Evolutionary conservation across 2,329 filamentous ascomycete species (phyloP).

Genomic region (Aspergillus nomiae): DNA sequence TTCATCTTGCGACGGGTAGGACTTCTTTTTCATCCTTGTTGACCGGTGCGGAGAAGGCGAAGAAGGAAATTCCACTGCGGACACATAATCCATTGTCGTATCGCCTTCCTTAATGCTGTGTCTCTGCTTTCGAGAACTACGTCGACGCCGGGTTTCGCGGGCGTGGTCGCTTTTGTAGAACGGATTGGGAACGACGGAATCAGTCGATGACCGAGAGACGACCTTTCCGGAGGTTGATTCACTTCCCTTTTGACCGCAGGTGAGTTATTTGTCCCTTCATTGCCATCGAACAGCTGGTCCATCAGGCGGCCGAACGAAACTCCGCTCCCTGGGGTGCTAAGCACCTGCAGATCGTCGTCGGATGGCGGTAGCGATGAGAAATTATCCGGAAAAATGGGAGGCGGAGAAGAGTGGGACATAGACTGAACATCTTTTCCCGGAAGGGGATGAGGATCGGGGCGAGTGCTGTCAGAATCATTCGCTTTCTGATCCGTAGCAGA

Average conservation of each 20-base stretch:
- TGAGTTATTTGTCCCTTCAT: background rate
- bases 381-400: constrained; percentile 10
- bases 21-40: background rate
- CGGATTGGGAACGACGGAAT: constrained; percentile 31
- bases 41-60: constrained; percentile 9
- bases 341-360: constrained; percentile 15
- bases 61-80: constrained; percentile 12
- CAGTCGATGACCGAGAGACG: constrained; percentile 6
- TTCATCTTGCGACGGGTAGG: constrained; percentile 7
- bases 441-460: background rate
- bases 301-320: constrained; percentile 15
- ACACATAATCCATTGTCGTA: constrained; percentile 7
- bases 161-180: constrained; percentile 33
- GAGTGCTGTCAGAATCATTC: constrained; percentile 4
- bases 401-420: constrained; percentile 8
- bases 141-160: constrained; percentile 16
- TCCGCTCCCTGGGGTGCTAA: constrained; percentile 16
- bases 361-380: background rate
- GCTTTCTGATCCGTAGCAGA: constrained; percentile 5
- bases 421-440: constrained; percentile 4
- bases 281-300: constrained; percentile 5
- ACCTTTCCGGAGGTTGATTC: background rate
- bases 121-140: constrained; percentile 5
- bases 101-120: constrained; percentile 4
- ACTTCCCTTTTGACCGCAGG: background rate